Evolutionary conservation across 345 rosid genomes (phyloP).

Genomic region (Zanthoxylum bungeanum): DNA sequence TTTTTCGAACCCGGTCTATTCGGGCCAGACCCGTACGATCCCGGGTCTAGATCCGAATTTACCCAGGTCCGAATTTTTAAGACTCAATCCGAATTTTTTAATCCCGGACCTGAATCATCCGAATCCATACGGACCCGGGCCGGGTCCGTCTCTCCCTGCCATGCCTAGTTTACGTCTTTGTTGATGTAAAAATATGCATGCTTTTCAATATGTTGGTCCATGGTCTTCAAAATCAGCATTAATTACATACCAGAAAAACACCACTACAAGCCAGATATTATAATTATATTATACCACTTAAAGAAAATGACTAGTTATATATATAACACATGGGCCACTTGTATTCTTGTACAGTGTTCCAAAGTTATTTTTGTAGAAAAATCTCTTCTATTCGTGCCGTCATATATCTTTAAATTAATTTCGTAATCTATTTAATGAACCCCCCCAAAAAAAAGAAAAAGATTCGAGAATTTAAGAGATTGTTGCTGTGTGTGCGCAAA

Average conservation of each 20-base stretch:
- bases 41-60: too few relatives aligned
- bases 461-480: background rate
- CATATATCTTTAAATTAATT: background rate
- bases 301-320: background rate
- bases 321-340: background rate
- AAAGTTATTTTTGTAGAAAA: slow-evolving; percentile 3
- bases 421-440: background rate
- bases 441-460: background rate
- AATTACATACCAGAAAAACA: background rate
- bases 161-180: too few relatives aligned
- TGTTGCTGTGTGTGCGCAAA: background rate
- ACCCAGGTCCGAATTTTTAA: too few relatives aligned
- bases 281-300: background rate
- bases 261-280: background rate
- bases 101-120: too few relatives aligned
- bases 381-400: background rate
- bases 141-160: too few relatives aligned
- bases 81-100: too few relatives aligned
- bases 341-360: background rate
- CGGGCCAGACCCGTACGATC: too few relatives aligned
- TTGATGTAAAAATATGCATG: background rate
- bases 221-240: background rate
- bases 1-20: too few relatives aligned
- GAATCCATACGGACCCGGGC: too few relatives aligned
- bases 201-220: background rate